Evolutionary conservation across 768 basidiomycete species (phyloP), one percentile per base, ranked within the genome.

Genomic region (Gloeophyllum trabeum): DNA sequence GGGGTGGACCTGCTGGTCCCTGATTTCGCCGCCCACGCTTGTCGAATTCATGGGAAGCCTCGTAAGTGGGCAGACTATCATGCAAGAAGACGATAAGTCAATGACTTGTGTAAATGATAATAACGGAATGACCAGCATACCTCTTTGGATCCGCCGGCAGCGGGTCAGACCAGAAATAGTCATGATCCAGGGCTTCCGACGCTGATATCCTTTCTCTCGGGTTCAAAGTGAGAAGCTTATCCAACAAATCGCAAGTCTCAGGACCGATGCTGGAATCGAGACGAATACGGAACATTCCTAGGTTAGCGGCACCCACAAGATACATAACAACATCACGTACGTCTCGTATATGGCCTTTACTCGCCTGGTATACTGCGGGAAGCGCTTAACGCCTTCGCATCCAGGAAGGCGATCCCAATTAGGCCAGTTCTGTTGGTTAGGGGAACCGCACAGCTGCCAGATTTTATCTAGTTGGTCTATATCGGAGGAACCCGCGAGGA

Each of bases 121-220:
- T 40, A 20, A 41, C 20, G 5, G 12, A 34, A 21, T 28, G 34
- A 37, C 24, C n/a, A 4, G 32, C 30, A n/a, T 22, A 86, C 86
- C 75, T 73, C 58, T 80, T 84, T 1, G 85, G 86, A 62, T 88
- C 84, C 18, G 85, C 85, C 25, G 92, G 87, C 26, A 90, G 52
- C 0, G 94, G 93, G 48, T 87, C 80, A 0, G 79, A 81, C 88
- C 89, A 96, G 60, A 98, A 96, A 65, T 91, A 98, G 16, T 86
- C 80, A 55, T 97, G 91, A 51, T 92, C 83, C 41, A 97, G 70
- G 0, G 93, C 93, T 44, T 89, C 72, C 2, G 74, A 61, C 6
- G 94, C 94, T 1, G 92, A 91, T 30, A 91, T 72, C 16, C 94
- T 73, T 43, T 84, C 75, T 46, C 70, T 69, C 2, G 94, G 94